Evolutionary conservation across 1,284 basidiomycete genomes (phyloP).

Genomic region (Trichosporon ovoides): DNA sequence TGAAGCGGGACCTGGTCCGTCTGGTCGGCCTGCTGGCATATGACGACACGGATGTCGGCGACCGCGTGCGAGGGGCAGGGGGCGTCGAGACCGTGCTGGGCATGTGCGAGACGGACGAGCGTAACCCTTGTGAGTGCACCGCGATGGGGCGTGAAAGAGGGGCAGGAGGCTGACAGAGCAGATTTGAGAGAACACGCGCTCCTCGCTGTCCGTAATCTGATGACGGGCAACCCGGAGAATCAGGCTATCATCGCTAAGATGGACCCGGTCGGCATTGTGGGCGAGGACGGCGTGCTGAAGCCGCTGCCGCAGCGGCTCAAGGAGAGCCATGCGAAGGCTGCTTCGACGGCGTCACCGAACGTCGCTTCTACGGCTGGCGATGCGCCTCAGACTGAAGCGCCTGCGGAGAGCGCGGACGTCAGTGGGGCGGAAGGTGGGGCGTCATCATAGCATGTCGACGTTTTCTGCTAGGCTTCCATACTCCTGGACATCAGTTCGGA

Average conservation of each 20-base stretch:
- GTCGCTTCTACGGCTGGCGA: too few species aligned
- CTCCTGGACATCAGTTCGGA: too few species aligned
- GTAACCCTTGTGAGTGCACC: slow-evolving; percentile 85
- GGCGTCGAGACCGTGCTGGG: slow-evolving; percentile 76
- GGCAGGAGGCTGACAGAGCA: slow-evolving; percentile 47
- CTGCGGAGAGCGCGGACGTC: too few species aligned
- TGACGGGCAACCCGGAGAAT: slow-evolving; percentile 68
- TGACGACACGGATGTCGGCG: slow-evolving; percentile 62
- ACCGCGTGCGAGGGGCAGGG: slow-evolving; percentile 61
- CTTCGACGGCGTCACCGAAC: not conserved
- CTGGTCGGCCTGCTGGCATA: slow-evolving; percentile 69
- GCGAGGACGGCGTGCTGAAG: slow-evolving; percentile 57
- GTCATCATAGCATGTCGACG: too few species aligned
- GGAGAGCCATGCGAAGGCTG: slow-evolving; percentile 14
- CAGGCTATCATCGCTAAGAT: slow-evolving; percentile 70
- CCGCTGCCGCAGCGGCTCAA: slow-evolving; percentile 48
- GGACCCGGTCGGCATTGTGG: slow-evolving; percentile 55
- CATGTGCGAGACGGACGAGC: slow-evolving; percentile 79
- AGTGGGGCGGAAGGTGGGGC: too few species aligned
- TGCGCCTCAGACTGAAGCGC: too few species aligned
- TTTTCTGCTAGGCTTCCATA: too few species aligned
- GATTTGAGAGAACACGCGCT: slow-evolving; percentile 85
- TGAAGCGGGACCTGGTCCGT: slow-evolving; percentile 61
- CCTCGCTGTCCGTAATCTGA: slow-evolving; percentile 69
- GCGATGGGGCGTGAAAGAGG: too few species aligned